Base-by-base conservation (phyloP, 768 basidiomycete genomes). In the Mycena latifolia region DNA sequence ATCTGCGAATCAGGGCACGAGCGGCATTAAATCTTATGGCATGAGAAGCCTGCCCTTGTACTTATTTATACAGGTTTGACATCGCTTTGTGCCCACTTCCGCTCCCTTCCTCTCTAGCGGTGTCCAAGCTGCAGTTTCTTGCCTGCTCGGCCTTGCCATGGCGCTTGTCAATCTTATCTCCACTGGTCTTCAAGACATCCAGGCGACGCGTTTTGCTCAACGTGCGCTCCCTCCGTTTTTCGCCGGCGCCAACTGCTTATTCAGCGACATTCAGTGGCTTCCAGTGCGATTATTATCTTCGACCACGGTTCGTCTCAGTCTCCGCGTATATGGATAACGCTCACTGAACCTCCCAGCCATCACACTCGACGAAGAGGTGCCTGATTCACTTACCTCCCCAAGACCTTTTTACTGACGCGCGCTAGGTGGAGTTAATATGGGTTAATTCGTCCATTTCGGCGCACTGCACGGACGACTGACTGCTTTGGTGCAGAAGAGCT, bases 341-440 rank as follows among this genome's bases (percentile, higher is more conserved):
- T 59, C 15, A 56, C 25, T 20, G 35, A 14, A 41, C 14, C 7
- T 14, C 41, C 8, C 53, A 88, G 87, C 84, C 39, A 72, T 86
- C 43, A 89, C 86, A 8, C 74, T 87, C 20, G 85, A 83, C 58
- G 78, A 82, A 39, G 88, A 88, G 82, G 87, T 86, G 56, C 33
- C 79, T 69, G 22, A 45, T 20, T 43, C 11, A 37, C 22, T 53
- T 66, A 11, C 31, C 47, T 56, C 39, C 43, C 27, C 6, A 12
- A 31, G 7, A 17, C 53, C 18, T 60, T 14, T 29, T 52, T 43
- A 28, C 33, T 69, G n/a, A 66, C 35, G 45, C 62, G 52, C 27
- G 14, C 5, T 69, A 88, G 87, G 73, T 87, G 45, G 79, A 84
- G 45, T 74, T 88, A 33, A 86, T 89, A 45, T 89, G 88, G 88